A percentile compares a stretch with the other conserved stretches of the same genome.
These are phyloP conservation scores for Rhododendron vialii DNA, from an alignment of 148 eudicot genomes.

Conservation along the genomic window DNA sequence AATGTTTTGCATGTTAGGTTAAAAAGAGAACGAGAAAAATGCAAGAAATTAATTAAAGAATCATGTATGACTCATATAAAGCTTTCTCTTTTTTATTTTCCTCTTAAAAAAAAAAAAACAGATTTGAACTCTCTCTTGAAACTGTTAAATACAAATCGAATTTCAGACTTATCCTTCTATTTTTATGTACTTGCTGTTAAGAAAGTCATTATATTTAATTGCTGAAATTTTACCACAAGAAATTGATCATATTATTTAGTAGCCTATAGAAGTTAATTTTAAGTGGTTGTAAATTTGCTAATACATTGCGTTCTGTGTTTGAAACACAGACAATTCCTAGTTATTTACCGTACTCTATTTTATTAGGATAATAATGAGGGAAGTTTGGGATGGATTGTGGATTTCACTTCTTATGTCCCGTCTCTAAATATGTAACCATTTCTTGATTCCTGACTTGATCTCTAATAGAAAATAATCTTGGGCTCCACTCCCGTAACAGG, in stretches of 20 bases:
- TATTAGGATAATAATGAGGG: background rate
- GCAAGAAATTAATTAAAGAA: too few relatives aligned
- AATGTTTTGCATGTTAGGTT: too few relatives aligned
- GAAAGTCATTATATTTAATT: too few relatives aligned
- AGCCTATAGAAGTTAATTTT: background rate
- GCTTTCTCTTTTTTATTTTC: too few relatives aligned
- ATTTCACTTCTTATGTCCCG: background rate
- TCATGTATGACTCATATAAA: too few relatives aligned
- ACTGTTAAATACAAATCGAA: too few relatives aligned
- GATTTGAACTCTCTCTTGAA: too few relatives aligned
- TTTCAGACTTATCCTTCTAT: too few relatives aligned
- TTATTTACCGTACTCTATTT: background rate
- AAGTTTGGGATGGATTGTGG: background rate
- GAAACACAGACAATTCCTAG: background rate
- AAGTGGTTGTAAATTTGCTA: background rate
- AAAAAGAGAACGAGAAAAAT: too few relatives aligned
- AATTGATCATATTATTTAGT: background rate
- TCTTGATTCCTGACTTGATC: background rate
- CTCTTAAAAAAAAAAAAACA: too few relatives aligned
- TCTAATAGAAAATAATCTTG: background rate
- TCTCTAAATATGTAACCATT: background rate
- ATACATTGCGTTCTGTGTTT: background rate
- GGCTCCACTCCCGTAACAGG: background rate
- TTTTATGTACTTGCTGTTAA: too few relatives aligned
- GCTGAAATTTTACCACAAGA: too few relatives aligned